Evolutionary conservation across 441 rosid species (phyloP), one percentile per base, ranked within the genome.

Genomic region (Corymbia citriodora): DNA sequence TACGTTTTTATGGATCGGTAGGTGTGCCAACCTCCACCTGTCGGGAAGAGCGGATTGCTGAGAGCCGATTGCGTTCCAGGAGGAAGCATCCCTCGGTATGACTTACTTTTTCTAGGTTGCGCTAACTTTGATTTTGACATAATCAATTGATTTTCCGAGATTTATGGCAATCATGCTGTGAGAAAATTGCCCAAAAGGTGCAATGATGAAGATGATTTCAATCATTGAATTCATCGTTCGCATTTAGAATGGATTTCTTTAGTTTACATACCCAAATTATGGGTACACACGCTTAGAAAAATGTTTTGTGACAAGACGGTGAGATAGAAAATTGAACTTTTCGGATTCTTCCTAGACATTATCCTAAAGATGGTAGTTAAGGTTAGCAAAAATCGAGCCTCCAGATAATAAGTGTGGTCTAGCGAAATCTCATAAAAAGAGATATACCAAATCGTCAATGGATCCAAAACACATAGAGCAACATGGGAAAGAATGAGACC

Each of bases 31-130:
- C 93, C 92, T 49, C 94, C 98, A 3, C 61, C 93, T 8, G 93
- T 48, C 45, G 97, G 94, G 36, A 93, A 88, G 82, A 93, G 94
- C 50, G 99, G 98, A 88, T 94, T 96, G 54, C 94, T 94, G 25
- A 92, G 94, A 92, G 94, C 94, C 4, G 94, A 95, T 89, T 87
- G 63, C 88, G 87, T 88, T 91, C 93, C 91, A 90, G 96, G 95
- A 65, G 87, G 88, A 52, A 55, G 57, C 90, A 70, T 40, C 81
- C 94, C 96, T 31, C 48, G 87, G 98, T 96, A 92, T 95, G 94
- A 49, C n/a, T 79, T 40, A 40, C 45, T 74, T 21, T 40, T 40
- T 13, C 50, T 7, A 48, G 16, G 85, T 10, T 79, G 52, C 52
- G 18, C 88, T n/a, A n/a, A n/a, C 15, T 33, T 29, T 19, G 6